Evolutionary conservation across 495 filamentous ascomycete genomes (phyloP).

Genomic region (Podospora conica): DNA sequence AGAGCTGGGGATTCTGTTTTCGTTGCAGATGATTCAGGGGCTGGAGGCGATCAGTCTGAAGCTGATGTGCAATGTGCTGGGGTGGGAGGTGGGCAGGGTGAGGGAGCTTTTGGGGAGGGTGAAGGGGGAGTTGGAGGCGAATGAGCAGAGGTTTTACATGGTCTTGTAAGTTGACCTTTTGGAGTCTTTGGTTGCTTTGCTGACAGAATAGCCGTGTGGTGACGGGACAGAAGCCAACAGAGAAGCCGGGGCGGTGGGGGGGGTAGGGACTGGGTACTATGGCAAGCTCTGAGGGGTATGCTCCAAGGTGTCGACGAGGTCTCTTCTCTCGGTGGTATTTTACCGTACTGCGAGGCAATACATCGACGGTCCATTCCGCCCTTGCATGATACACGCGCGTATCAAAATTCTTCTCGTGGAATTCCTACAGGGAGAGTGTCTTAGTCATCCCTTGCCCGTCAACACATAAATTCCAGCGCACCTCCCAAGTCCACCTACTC

Average conservation of each 20-base stretch:
- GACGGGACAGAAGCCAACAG: neutral
- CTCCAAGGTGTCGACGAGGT: neutral
- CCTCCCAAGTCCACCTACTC: no score
- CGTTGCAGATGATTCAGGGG: constrained; percentile 21
- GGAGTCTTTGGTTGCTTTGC: neutral
- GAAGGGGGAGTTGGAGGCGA: constrained; percentile 16
- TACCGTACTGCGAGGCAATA: no score
- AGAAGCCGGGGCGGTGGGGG: neutral
- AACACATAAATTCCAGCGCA: no score
- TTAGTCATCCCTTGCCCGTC: no score
- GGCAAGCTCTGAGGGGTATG: neutral
- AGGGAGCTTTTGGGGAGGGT: constrained; percentile 19
- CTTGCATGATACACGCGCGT: no score
- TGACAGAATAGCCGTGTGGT: constrained; percentile 10
- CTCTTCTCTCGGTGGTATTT: no score
- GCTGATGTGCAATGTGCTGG: constrained; percentile 21
- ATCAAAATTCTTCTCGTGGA: no score
- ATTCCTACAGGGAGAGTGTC: no score
- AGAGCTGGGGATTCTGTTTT: constrained; percentile 35
- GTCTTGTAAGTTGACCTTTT: constrained; percentile 10
- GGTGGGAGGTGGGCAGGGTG: constrained; percentile 23
- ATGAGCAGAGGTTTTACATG: constrained; percentile 1
- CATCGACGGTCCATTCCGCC: no score
- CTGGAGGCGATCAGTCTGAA: constrained; percentile 20
- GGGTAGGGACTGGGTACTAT: neutral